phyloP scores from a whole-genome alignment of 345 rosid species.

The Eucalyptus shirleyi region DNA sequence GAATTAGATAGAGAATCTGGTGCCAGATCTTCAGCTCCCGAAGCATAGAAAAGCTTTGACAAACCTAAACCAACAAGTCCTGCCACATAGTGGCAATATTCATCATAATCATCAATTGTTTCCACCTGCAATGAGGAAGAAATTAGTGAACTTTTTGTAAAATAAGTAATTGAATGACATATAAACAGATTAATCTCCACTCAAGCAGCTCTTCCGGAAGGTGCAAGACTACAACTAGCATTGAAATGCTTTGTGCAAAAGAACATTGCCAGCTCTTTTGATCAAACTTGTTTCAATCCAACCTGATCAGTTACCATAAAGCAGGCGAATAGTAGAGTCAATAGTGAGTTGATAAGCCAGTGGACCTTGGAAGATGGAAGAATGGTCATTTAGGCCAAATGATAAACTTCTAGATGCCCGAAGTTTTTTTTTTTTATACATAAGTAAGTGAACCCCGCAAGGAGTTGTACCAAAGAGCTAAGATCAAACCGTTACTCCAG shows the following conservation, averaged over 20 bases:
- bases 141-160: background rate
- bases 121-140: constrained; percentile 50
- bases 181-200: background rate
- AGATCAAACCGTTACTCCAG: background rate
- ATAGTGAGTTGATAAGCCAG: background rate
- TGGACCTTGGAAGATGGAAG: background rate
- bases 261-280: background rate
- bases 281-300: background rate
- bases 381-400: background rate
- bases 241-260: background rate
- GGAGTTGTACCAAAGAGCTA: background rate
- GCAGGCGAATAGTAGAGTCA: background rate
- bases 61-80: constrained; percentile 97
- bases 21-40: constrained; percentile 62
- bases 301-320: background rate
- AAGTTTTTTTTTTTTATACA: background rate
- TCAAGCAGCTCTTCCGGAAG: background rate
- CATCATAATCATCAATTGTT: constrained; percentile 83
- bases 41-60: constrained; percentile 90
- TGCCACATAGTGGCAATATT: constrained; percentile 96
- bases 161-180: background rate
- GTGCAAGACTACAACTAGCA: background rate
- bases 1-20: constrained; percentile 78
- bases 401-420: background rate
- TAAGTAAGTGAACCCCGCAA: background rate